Evolutionary conservation across 768 basidiomycete genomes (phyloP).

Genomic region (Rhizopogon roseolus): DNA sequence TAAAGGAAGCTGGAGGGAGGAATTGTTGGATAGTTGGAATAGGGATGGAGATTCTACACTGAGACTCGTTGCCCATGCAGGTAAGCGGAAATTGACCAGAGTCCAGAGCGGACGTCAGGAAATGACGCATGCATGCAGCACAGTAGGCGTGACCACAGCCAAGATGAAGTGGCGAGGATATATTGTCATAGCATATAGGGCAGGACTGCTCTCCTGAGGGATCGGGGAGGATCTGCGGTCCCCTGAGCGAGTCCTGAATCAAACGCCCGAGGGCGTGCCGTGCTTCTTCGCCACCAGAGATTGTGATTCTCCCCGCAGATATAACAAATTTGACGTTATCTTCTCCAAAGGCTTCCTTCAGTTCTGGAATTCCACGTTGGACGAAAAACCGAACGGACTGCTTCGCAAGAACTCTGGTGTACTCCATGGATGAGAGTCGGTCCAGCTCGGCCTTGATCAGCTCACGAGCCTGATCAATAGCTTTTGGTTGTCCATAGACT

Average conservation of each 20-base stretch:
- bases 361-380: slow-evolving; percentile 39
- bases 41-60: slow-evolving; percentile 50
- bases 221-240: background rate
- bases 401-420: slow-evolving; percentile 32
- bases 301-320: slow-evolving; percentile 35
- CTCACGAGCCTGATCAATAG: slow-evolving; percentile 36
- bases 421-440: slow-evolving; percentile 40
- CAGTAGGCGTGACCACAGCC: slow-evolving; percentile 69
- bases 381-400: slow-evolving; percentile 46
- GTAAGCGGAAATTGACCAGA: slow-evolving; percentile 58
- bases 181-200: slow-evolving; percentile 48
- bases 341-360: slow-evolving; percentile 52
- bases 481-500: slow-evolving; percentile 37
- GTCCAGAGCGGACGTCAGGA: slow-evolving; percentile 52
- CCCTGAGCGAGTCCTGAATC: slow-evolving; percentile 36
- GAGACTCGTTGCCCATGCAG: slow-evolving; percentile 63
- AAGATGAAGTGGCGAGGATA: slow-evolving; percentile 42
- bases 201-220: slow-evolving; percentile 26
- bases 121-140: slow-evolving; percentile 50
- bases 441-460: slow-evolving; percentile 45
- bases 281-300: slow-evolving; percentile 56
- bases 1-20: slow-evolving; percentile 48
- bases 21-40: slow-evolving; percentile 46
- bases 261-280: slow-evolving; percentile 40
- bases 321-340: slow-evolving; percentile 46